Conservation (phyloP, 768 basidiomycete species). For the Dioszegia crocea region DNA sequence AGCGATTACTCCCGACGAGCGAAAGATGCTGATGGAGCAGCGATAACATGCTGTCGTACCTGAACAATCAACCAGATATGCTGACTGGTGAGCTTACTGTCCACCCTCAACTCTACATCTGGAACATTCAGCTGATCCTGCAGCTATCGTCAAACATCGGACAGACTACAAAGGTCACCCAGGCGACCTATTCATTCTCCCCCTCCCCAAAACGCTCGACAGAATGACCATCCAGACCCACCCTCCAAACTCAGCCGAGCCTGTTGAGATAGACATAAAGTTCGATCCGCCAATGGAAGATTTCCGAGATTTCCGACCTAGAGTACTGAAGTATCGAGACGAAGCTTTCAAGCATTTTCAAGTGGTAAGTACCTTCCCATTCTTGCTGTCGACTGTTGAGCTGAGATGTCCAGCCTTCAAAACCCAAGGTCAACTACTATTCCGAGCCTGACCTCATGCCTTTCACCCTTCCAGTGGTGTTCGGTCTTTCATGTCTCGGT, state of each 20-base stretch:
- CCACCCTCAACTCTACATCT: background rate
- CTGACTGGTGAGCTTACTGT: slow-evolving; percentile 17
- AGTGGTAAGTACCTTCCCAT: slow-evolving; percentile 15
- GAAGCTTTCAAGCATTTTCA: slow-evolving; percentile 21
- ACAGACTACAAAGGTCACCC: slow-evolving; percentile 16
- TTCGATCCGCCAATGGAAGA: slow-evolving; percentile 19
- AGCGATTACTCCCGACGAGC: background rate
- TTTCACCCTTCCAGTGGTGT: slow-evolving; percentile 6
- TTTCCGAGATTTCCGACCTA: slow-evolving; percentile 10
- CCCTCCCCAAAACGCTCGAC: background rate
- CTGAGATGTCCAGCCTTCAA: slow-evolving; percentile 13
- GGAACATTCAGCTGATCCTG: slow-evolving; percentile 6
- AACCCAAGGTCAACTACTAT: slow-evolving; percentile 22
- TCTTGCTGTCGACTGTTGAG: background rate
- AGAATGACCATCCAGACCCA: slow-evolving; percentile 3
- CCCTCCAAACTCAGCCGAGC: slow-evolving; percentile 9
- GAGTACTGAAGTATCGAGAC: slow-evolving; percentile 14
- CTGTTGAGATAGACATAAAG: slow-evolving; percentile 10
- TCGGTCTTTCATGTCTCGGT: slow-evolving; percentile 12
- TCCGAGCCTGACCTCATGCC: slow-evolving; percentile 23
- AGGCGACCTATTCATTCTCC: slow-evolving; percentile 19
- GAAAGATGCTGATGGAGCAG: slow-evolving; percentile 1
- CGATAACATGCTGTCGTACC: slow-evolving; percentile 9
- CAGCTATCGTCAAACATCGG: slow-evolving; percentile 25
- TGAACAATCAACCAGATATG: slow-evolving; percentile 26